Evolutionary conservation across 768 basidiomycete genomes (phyloP).

Genomic region (Mycena vulgaris): DNA sequence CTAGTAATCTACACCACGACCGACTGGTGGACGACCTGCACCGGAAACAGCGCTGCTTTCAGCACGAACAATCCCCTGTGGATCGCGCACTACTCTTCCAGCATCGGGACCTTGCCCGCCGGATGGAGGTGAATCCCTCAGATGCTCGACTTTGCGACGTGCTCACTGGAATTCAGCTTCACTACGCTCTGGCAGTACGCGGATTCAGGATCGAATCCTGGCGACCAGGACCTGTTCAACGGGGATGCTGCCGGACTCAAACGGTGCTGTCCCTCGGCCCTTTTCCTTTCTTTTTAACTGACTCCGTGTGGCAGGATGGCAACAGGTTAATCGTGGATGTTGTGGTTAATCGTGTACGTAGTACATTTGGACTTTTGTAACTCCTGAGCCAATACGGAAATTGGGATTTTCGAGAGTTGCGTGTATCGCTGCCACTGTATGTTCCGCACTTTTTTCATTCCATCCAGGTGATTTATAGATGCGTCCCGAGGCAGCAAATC

Average conservation of each 20-base stretch:
- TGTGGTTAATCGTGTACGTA: too few species aligned
- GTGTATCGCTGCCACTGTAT: too few species aligned
- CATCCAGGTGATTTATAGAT: too few species aligned
- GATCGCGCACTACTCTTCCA: slow-evolving; percentile 69
- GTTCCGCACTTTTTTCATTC: too few species aligned
- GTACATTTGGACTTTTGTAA: too few species aligned
- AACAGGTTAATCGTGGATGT: slow-evolving; percentile 1
- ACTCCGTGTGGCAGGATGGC: slow-evolving; percentile 1
- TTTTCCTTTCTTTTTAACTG: background rate
- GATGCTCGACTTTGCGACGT: background rate
- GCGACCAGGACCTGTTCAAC: slow-evolving; percentile 72
- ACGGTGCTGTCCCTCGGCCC: slow-evolving; percentile 44
- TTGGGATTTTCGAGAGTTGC: too few species aligned
- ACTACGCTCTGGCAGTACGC: slow-evolving; percentile 76
- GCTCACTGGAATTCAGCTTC: slow-evolving; percentile 48
- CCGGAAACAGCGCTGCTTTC: slow-evolving; percentile 70
- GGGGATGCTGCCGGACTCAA: slow-evolving; percentile 62
- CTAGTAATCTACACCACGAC: slow-evolving; percentile 75
- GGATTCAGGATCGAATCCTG: slow-evolving; percentile 68
- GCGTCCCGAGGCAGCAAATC: too few species aligned
- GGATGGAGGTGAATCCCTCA: slow-evolving; percentile 62
- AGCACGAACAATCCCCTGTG: slow-evolving; percentile 69
- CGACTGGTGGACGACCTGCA: slow-evolving; percentile 79
- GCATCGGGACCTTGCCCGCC: slow-evolving; percentile 69
- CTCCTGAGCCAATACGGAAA: too few species aligned